Base-by-base conservation (phyloP, 805 yeast genomes). In the Wickerhamiella azymoides region DNA sequence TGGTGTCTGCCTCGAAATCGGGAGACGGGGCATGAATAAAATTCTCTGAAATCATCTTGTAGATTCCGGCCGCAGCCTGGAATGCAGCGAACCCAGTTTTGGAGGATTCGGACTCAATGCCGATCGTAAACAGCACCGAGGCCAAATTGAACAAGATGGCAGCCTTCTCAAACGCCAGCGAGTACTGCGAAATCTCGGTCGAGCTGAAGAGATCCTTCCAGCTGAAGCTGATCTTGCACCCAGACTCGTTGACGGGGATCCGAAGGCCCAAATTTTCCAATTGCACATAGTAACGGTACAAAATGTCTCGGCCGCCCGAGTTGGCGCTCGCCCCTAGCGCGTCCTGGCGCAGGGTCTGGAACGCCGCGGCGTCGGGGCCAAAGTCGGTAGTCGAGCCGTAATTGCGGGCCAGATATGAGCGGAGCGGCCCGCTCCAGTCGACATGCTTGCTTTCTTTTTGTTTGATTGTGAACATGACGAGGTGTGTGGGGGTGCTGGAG, bases 141-240 rank as follows among this genome's bases (percentile, higher is more conserved):
- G 78, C 96, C 44, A 88, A 63, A 57, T 88, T 88, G 69, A 79
- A 89, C 45, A 92, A 67, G 2, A 80, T 66, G 21, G 82, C 74
- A 0, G 96, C 95, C 63, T 89, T 89, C 57, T 89, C 98, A 58
- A 84, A 86, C 0, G 95, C 85, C 38, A 84, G 56, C 0, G 95
- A 80, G 55, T 73, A 74, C 58, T 88, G 96, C n/a, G 80, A 68
- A 0, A 63, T 49, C 1, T 66, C 40, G 11, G 54, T 52, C 7
- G 65, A 64, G 43, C 68, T 65, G 56, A 78, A 83, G 5, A 92
- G 80, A 58, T 88, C 94, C 5, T 44, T 47, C 97, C 97, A 89
- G 0, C 76, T 70, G 60, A 88, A 89, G 46, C 72, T 70, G 10
- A 80, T 58, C 47, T 70, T 68, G 48, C 79, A 70, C n/a, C 70